These are phyloP conservation scores for Microstegium vimineum DNA, from an alignment of 176 grass and related monocot species.

Conservation along the genomic window DNA sequence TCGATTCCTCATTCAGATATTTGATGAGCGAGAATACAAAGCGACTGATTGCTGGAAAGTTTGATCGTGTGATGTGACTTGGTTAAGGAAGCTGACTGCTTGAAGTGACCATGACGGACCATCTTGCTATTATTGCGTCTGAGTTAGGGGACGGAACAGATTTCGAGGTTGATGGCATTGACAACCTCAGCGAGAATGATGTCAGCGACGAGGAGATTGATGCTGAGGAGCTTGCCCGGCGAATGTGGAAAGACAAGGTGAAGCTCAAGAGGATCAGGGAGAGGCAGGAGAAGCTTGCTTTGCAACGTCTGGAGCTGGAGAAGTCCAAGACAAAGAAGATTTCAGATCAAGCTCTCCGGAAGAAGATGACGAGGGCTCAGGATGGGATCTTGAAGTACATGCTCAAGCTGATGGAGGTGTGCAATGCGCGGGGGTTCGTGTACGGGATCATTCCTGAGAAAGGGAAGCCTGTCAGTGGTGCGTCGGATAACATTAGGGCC, in stretches of 20 bases:
- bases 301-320: conserved; percentile 25
- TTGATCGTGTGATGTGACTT: not conserved
- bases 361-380: conserved; percentile 83
- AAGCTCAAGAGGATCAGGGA: conserved; percentile 87
- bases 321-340: conserved; percentile 53
- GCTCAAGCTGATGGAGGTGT: conserved; percentile 71
- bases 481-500: conserved; percentile 52
- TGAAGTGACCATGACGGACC: conserved; percentile 41
- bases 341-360: conserved; percentile 73
- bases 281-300: conserved; percentile 44
- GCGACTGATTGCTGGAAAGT: not conserved
- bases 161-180: conserved; percentile 55
- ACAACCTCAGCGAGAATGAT: conserved; percentile 75
- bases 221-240: conserved; percentile 52
- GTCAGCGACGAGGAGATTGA: conserved; percentile 98
- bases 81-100: not conserved
- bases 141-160: conserved; percentile 60
- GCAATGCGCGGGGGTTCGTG: conserved; percentile 45
- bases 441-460: conserved; percentile 46
- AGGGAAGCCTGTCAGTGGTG: conserved; percentile 47
- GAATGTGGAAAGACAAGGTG: conserved; percentile 94
- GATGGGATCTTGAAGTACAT: conserved; percentile 96
- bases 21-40: conserved; percentile 5
- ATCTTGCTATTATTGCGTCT: conserved; percentile 30
- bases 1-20: not conserved